Evolutionary conservation across 1,139 yeast genomes (phyloP), one percentile per base, ranked within the genome.

Genomic region (Taphrina wiesneri): DNA sequence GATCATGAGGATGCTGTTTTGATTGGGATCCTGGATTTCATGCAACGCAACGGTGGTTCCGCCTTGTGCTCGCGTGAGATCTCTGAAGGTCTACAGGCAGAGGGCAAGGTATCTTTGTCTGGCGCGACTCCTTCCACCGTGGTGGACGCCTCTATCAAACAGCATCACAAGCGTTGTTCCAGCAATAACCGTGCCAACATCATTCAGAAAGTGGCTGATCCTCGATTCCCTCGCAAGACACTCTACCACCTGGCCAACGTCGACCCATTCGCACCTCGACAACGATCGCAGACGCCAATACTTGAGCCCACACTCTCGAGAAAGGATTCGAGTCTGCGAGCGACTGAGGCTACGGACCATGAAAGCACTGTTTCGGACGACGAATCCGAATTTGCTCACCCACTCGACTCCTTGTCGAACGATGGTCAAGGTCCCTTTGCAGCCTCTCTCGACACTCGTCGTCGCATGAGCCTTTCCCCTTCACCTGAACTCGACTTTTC

Each of bases 101-200:
- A 60, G 30, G 57, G 57, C 25, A 60, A 60, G 51, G 51, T 60
- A 13, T 26, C 26, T 9, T 41, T 60, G 15, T 30, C 52, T 23
- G 64, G 64, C 51, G 47, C 49, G 21, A 60, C 64, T 11, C 64
- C 64, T 25, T 60, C 64, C 3, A 60, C 64, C 45, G 36, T 45
- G 23, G 47, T 60, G n/a, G 64, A 60, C n/a, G 64, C 64, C 6
- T 41, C 64, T 32, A 60, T 60, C 39, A 36, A 52, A 52, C 47
- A 41, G 30, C 64, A 60, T 28, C 56, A 49, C 57, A 60, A 60
- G 25, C 56, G 64, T 2, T 51, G 51, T 3, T 23, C 64, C 32
- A 43, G 41, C 17, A 41, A 28, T 5, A 52, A 45, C 15, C 54
- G 64, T 3, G 19, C 28, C 51, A 41, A 52, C 15, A 13, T 43